phyloP scores from a whole-genome alignment of 192 early-diverging fungal species.

The Backusella tarrabulga region DNA sequence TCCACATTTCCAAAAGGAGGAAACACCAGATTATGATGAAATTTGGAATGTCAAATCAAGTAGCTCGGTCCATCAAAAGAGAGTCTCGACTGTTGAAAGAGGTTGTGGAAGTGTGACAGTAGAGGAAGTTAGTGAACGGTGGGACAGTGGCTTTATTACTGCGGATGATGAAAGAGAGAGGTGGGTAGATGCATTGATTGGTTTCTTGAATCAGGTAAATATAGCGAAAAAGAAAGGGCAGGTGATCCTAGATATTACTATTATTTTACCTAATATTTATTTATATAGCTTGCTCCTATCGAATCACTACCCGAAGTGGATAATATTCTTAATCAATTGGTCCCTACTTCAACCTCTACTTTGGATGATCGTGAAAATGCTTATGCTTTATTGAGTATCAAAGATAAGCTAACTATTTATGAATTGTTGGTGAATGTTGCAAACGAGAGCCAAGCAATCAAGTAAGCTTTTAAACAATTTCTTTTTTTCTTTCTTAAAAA shows the following conservation, averaged over 20 bases:
- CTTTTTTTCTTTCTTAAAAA: neutral
- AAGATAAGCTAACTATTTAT: constrained; percentile 62
- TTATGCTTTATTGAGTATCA: constrained; percentile 39
- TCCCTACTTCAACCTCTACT: constrained; percentile 35
- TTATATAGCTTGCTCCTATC: constrained; percentile 41
- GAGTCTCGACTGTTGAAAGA: neutral
- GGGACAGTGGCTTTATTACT: constrained; percentile 41
- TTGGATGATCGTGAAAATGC: constrained; percentile 41
- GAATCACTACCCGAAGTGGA: constrained; percentile 43
- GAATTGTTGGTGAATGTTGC: constrained; percentile 59
- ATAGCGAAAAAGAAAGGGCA: neutral
- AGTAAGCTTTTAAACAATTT: constrained; percentile 26
- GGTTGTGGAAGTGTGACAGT: constrained; percentile 40
- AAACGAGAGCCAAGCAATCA: constrained; percentile 55
- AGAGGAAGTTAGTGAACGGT: constrained; percentile 38
- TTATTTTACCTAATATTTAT: neutral
- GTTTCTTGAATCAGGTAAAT: constrained; percentile 51
- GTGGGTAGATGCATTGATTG: constrained; percentile 51
- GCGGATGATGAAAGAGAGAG: constrained; percentile 35
- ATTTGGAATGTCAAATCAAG: neutral
- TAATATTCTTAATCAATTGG: constrained; percentile 43
- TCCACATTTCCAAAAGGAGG: neutral
- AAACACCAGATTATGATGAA: neutral
- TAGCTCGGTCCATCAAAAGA: neutral
- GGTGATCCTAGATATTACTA: neutral